These are phyloP conservation scores for Trichoderma sp. DNA, from an alignment of 2,329 filamentous ascomycete genomes.

Conservation along the genomic window DNA sequence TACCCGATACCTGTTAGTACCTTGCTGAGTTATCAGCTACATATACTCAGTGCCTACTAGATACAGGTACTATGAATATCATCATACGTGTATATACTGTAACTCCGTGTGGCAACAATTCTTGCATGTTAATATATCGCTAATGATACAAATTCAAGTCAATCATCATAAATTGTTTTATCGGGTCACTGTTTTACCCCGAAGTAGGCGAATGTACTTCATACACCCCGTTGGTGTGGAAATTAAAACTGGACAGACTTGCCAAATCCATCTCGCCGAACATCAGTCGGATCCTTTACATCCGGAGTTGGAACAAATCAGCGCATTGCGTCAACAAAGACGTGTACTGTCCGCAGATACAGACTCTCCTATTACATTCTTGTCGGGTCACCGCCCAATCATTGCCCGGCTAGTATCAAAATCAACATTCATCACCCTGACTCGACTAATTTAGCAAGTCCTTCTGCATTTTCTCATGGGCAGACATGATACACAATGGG, in stretches of 20 bases:
- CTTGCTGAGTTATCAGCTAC: neutral
- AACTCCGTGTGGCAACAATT: neutral
- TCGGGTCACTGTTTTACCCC: neutral
- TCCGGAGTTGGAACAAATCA: neutral
- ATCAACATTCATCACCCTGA: neutral
- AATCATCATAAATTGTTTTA: accelerated
- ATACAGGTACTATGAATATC: neutral
- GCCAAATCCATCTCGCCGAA: neutral
- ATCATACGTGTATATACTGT: neutral
- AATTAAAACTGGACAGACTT: neutral
- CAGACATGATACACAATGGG: neutral
- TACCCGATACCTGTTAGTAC: neutral
- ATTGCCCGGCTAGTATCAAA: neutral
- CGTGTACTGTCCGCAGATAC: neutral
- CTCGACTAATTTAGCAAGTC: neutral
- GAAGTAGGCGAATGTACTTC: neutral
- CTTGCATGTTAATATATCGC: neutral
- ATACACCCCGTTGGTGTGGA: neutral
- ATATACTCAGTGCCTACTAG: neutral
- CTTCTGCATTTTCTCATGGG: neutral
- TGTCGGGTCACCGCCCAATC: neutral
- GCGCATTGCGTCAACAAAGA: neutral
- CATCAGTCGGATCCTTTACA: neutral
- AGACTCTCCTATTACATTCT: neutral
- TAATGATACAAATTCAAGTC: neutral